Base-by-base conservation (phyloP, 2,329 filamentous ascomycete genomes). In the Colletotrichum scovillei region DNA sequence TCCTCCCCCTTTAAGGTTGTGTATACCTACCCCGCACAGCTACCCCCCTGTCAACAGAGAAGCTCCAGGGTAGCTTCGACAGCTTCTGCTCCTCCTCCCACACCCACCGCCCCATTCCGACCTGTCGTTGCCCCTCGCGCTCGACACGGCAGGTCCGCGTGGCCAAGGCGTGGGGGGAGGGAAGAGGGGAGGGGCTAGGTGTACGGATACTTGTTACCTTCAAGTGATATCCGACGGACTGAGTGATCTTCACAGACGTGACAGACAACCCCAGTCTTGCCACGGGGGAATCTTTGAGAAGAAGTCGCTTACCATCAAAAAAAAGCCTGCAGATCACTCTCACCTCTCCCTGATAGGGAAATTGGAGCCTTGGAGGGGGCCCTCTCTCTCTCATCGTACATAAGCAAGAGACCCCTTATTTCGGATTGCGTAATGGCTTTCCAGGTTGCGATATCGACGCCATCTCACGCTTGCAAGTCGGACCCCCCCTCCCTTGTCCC, bases 11-110 rank as follows among this genome's bases (percentile, higher is more conserved):
- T 57, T 28, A 22, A 65, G 30, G 22, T 56, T 22, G 14, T 14
- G 58, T 32, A 46, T 42, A 62, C 46, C 56, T 72, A 72, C 57
- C 63, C 69, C 63, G 69, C 69, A 67, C 67, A 64, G 38, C 38
- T 42, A 12, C 38, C 57, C 63, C 67, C 60, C 59, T 53, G 32
- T 35, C 63, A 53, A 42, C 14, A 42, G 38, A 42, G 65, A 26
- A 65, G 67, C 67, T 69, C 49, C 42, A 56, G 63, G 63, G 52
- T 38, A 65, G 63, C 63, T 53, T 53, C 46, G 38, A 53, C 30
- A 42, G 56, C 57, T 70, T 38, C 60, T 16, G 14, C 55, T 24
- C 42, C 53, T 38, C 24, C 55, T 12, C 6, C 42, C 42, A 46
- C 42, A 7, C 42, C 6, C 16, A 46, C 42, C 16, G 3, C 26